These are phyloP conservation scores for Phytophthora cactorum DNA, from an alignment of 352 stramenopile species.

Conservation along the genomic window DNA sequence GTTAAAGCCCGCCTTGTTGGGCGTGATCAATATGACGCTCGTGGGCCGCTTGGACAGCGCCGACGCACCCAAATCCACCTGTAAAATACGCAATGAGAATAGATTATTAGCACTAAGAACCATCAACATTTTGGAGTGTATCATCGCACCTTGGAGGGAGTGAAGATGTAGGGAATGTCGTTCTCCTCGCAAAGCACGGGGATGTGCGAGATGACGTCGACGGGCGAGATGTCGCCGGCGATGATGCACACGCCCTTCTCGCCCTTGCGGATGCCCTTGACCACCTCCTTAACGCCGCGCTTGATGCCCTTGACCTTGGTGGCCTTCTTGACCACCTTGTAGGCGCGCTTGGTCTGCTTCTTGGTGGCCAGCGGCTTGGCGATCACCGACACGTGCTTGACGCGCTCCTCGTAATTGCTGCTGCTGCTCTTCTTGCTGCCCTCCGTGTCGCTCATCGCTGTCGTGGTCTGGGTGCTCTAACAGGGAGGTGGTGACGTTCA, in stretches of 20 bases:
- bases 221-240: constrained; percentile 99
- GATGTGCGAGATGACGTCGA: constrained; percentile 99
- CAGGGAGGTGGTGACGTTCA: constrained; percentile 17
- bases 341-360: constrained; percentile 95
- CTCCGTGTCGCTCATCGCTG: constrained; percentile 76
- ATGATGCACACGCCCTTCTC: constrained; percentile 99
- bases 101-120: constrained; percentile 4
- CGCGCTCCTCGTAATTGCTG: constrained; percentile 79
- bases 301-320: constrained; percentile 97
- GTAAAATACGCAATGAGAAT: constrained; percentile 12
- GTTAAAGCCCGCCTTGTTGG: constrained; percentile 92
- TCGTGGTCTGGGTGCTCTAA: background rate
- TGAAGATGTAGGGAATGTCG: constrained; percentile 99
- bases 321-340: constrained; percentile 96
- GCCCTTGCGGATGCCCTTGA: constrained; percentile 98
- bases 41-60: constrained; percentile 98
- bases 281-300: constrained; percentile 99
- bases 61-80: constrained; percentile 94
- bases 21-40: constrained; percentile 97
- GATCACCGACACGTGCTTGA: constrained; percentile 93
- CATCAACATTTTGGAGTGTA: background rate
- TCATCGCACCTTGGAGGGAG: constrained; percentile 92
- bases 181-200: constrained; percentile 99
- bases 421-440: constrained; percentile 56
- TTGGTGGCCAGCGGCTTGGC: constrained; percentile 97